Percentiles rank a stretch among this genome's conserved stretches.
Evolutionary conservation across 2,329 filamentous ascomycete genomes (phyloP).

Genomic region (Pseudohalonectria lignicola): DNA sequence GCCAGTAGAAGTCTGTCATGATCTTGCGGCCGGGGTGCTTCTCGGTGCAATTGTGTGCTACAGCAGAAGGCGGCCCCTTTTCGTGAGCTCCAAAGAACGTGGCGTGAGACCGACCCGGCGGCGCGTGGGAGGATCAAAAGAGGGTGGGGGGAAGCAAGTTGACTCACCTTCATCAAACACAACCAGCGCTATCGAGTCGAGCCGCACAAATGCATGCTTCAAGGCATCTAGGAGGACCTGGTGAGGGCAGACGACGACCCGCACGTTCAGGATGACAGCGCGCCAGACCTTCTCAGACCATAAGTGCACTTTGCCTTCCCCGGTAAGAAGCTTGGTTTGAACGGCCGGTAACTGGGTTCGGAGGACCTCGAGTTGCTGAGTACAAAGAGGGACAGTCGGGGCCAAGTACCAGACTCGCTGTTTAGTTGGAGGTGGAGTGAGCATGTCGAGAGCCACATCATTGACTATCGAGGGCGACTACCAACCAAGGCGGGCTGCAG

Average conservation of each 20-base stretch:
- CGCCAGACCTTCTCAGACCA: conserved; percentile 54
- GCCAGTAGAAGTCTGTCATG: conserved; percentile 62
- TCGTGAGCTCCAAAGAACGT: too few relatives aligned
- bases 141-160: not conserved
- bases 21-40: conserved; percentile 57
- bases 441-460: not conserved
- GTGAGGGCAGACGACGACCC: conserved; percentile 69
- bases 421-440: not conserved
- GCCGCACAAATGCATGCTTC: conserved; percentile 59
- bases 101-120: too few relatives aligned
- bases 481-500: too few relatives aligned
- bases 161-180: conserved; percentile 72
- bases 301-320: conserved; percentile 57
- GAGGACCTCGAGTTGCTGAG: conserved; percentile 55
- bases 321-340: conserved; percentile 51
- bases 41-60: conserved; percentile 66
- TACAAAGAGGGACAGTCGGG: conserved; percentile 56
- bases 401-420: conserved; percentile 64
- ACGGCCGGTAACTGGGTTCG: conserved; percentile 46
- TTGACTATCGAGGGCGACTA: too few relatives aligned
- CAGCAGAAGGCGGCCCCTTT: too few relatives aligned
- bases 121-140: too few relatives aligned
- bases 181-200: conserved; percentile 54
- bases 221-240: conserved; percentile 67
- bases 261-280: conserved; percentile 53